Conservation (phyloP, 2,329 filamentous ascomycete genomes). For the Anthostomella pinea region DNA sequence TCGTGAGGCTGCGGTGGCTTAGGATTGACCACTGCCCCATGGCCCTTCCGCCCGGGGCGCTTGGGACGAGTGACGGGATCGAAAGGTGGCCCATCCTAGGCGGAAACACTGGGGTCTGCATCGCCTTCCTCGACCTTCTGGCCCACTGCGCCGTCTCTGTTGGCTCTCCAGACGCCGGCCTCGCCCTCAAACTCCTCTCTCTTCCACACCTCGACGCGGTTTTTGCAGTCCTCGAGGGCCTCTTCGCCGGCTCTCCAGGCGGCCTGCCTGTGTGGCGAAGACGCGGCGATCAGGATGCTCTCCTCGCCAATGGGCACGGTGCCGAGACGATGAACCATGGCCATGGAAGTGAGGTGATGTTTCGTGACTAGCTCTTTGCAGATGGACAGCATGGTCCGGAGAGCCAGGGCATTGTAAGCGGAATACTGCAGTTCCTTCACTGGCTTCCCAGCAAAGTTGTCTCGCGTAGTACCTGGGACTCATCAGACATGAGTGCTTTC, state of each 20-base stretch:
- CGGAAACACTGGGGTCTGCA: too few species aligned
- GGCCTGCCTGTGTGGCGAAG: slow-evolving; percentile 75
- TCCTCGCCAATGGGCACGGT: slow-evolving; percentile 87
- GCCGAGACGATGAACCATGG: slow-evolving; percentile 81
- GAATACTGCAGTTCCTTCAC: slow-evolving; percentile 74
- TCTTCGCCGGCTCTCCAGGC: slow-evolving; percentile 90
- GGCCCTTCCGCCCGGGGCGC: background rate
- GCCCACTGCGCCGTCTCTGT: slow-evolving; percentile 68
- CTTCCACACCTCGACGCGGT: slow-evolving; percentile 92
- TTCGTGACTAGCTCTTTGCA: slow-evolving; percentile 53
- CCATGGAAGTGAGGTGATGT: slow-evolving; percentile 68
- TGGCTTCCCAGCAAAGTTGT: slow-evolving; percentile 68
- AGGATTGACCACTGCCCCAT: background rate
- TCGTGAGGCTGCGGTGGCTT: background rate
- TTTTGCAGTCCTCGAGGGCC: slow-evolving; percentile 82
- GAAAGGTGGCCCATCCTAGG: background rate
- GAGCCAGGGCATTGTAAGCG: slow-evolving; percentile 68
- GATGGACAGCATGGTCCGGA: slow-evolving; percentile 66
- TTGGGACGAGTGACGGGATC: background rate
- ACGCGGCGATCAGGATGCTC: slow-evolving; percentile 86
- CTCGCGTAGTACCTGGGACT: slow-evolving; percentile 66
- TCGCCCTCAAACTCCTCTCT: slow-evolving; percentile 79
- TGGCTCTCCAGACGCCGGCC: slow-evolving; percentile 83
- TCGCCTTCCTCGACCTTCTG: slow-evolving; percentile 43
- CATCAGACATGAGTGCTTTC: slow-evolving; percentile 12